Evolutionary conservation across 2,329 filamentous ascomycete genomes (phyloP).

Genomic region (Venturia nashicola): DNA sequence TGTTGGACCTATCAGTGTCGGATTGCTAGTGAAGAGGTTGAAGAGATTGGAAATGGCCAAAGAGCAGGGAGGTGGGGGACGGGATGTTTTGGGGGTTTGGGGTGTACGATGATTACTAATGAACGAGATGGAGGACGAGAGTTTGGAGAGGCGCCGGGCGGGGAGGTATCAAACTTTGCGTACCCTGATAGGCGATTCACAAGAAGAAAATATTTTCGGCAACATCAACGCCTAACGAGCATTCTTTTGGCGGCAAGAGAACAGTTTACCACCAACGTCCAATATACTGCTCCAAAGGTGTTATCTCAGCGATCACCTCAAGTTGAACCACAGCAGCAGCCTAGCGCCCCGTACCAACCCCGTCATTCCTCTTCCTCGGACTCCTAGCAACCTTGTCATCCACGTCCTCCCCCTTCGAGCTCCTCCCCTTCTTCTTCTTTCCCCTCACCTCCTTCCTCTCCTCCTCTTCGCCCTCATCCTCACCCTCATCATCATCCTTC

Average conservation of each 20-base stretch:
- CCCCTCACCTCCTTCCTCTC: background rate
- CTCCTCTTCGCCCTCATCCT: background rate
- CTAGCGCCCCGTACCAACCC: conserved; percentile 1
- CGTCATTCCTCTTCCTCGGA: conserved; percentile 8
- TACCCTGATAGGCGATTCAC: no score
- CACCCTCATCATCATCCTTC: background rate
- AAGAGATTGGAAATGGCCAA: conserved; percentile 6
- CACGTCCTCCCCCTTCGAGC: background rate
- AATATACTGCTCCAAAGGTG: no score
- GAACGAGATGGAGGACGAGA: background rate
- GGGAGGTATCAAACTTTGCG: no score
- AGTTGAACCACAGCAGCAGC: no score
- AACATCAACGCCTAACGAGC: no score
- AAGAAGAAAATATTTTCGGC: no score
- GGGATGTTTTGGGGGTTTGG: conserved; percentile 7
- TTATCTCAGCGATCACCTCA: no score
- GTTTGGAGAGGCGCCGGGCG: no score
- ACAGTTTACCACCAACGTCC: no score
- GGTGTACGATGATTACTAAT: background rate
- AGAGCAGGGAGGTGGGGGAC: background rate
- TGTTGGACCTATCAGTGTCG: conserved; percentile 41
- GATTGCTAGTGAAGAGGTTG: conserved; percentile 27
- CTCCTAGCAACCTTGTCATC: background rate
- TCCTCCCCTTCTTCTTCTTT: background rate
- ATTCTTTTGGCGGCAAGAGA: no score